Conservation (phyloP, 768 basidiomycete species). For the Trametes cinnabarina region DNA sequence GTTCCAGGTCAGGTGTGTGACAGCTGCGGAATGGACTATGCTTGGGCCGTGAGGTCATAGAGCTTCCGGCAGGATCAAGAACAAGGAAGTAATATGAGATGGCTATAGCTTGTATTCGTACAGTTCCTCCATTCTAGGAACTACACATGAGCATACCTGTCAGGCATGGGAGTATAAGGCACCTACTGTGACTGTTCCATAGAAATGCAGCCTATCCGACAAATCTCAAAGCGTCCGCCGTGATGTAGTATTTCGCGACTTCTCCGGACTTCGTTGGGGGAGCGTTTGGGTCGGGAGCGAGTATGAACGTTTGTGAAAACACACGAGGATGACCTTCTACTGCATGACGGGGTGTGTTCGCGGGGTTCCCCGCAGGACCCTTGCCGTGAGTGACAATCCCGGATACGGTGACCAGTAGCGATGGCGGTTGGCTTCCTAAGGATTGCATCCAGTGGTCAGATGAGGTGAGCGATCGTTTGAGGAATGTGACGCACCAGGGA, state of each 20-base stretch:
- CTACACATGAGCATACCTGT: conserved; percentile 1
- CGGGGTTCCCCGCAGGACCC: conserved; percentile 56
- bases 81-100: background rate
- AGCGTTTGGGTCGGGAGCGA: conserved; percentile 70
- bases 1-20: too few species aligned
- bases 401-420: conserved; percentile 74
- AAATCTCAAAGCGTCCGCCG: conserved; percentile 76
- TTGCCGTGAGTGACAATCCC: conserved; percentile 74
- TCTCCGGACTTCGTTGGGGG: conserved; percentile 65
- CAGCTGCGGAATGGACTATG: too few species aligned
- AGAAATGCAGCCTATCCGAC: conserved; percentile 53
- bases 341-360: conserved; percentile 44
- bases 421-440: conserved; percentile 73
- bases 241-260: conserved; percentile 79
- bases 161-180: conserved; percentile 3
- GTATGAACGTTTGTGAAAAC: conserved; percentile 85
- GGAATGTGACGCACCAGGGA: conserved; percentile 55
- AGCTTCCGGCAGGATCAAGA: background rate
- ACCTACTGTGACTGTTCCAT: background rate
- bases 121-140: background rate
- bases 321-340: conserved; percentile 79
- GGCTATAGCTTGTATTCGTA: background rate
- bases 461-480: background rate
- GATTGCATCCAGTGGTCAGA: background rate
- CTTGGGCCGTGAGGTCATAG: background rate